These are phyloP conservation scores for Pleurotus djamor DNA, from an alignment of 768 basidiomycete genomes.

Conservation along the genomic window DNA sequence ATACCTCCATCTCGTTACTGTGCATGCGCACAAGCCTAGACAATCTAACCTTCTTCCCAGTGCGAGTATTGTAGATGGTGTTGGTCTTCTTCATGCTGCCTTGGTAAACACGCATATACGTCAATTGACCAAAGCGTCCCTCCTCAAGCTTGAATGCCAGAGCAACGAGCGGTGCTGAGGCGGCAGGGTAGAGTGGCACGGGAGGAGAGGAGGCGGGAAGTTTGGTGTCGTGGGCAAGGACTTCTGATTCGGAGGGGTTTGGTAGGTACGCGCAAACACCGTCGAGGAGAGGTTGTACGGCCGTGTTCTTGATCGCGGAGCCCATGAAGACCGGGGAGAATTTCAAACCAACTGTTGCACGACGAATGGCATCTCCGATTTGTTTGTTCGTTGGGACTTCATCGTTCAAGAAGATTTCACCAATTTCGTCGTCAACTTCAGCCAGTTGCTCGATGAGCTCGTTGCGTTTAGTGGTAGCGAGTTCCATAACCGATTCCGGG, in stretches of 20 bases:
- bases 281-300: constrained; percentile 90
- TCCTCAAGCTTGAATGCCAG: constrained; percentile 99
- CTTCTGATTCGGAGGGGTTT: constrained; percentile 76
- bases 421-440: constrained; percentile 95
- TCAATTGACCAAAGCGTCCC: constrained; percentile 94
- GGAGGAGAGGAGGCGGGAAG: constrained; percentile 61
- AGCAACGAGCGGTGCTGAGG: constrained; percentile 85
- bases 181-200: constrained; percentile 78
- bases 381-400: constrained; percentile 69
- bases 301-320: constrained; percentile 97
- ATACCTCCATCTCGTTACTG: constrained; percentile 97
- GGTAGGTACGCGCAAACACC: constrained; percentile 96
- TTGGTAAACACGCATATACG: constrained; percentile 98
- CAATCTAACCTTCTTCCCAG: constrained; percentile 97
- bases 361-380: constrained; percentile 82
- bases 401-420: constrained; percentile 88
- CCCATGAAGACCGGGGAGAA: constrained; percentile 98
- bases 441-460: constrained; percentile 95
- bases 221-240: constrained; percentile 82
- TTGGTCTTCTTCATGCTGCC: constrained; percentile 86
- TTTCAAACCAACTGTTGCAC: constrained; percentile 82
- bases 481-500: constrained; percentile 66
- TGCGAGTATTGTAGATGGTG: constrained; percentile 87
- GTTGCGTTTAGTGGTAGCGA: constrained; percentile 80
- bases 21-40: constrained; percentile 97